Evolutionary conservation across 2,329 filamentous ascomycete genomes (phyloP).

Genomic region (Arthrobotrys musiformis): DNA sequence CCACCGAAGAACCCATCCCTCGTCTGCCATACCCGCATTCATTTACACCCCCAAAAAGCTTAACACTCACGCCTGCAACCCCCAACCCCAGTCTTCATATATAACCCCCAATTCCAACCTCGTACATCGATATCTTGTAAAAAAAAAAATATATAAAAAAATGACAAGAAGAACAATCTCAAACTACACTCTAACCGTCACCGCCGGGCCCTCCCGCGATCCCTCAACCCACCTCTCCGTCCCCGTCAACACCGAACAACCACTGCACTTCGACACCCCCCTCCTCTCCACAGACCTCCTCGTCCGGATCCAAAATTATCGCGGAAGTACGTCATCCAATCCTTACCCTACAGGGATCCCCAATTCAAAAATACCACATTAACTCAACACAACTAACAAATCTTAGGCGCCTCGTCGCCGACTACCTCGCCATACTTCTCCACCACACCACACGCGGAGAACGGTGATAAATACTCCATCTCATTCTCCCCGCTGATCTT

Average conservation of each 20-base stretch:
- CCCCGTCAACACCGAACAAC: slow-evolving; percentile 45
- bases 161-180: slow-evolving; percentile 24
- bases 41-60: too few species aligned
- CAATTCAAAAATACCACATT: background rate
- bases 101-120: background rate
- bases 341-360: background rate
- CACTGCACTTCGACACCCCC: slow-evolving; percentile 42
- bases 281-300: slow-evolving; percentile 30
- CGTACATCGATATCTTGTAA: too few species aligned
- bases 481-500: slow-evolving; percentile 38
- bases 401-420: too few species aligned
- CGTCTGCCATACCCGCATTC: too few species aligned
- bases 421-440: slow-evolving; percentile 41
- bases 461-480: slow-evolving; percentile 52
- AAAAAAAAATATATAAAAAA: too few species aligned
- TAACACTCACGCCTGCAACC: too few species aligned
- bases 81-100: too few species aligned
- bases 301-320: slow-evolving; percentile 42
- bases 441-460: slow-evolving; percentile 18
- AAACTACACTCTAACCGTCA: slow-evolving; percentile 37
- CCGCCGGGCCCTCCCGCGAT: slow-evolving; percentile 51
- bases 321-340: slow-evolving; percentile 16
- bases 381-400: background rate
- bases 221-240: slow-evolving; percentile 33
- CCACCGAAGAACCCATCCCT: too few species aligned